Evolutionary conservation across 306 rosid species (phyloP).

Genomic region (Amphicarpaea edgeworthii): DNA sequence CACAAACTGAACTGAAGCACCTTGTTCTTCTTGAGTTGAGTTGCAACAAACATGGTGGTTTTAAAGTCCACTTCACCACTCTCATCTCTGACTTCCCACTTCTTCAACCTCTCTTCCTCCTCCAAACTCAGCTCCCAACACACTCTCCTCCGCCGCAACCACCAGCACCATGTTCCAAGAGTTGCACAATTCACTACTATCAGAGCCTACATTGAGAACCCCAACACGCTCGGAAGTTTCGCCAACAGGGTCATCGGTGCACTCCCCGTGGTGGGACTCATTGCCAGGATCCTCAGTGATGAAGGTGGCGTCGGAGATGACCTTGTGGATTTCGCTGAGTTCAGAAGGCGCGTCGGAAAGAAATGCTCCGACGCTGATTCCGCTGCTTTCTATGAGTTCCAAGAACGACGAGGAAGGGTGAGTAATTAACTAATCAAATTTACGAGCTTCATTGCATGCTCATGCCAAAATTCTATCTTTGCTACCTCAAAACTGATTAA

Average conservation of each 20-base stretch:
- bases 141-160: slow-evolving; percentile 57
- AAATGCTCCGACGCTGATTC: slow-evolving; percentile 71
- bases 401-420: slow-evolving; percentile 78
- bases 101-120: slow-evolving; percentile 16
- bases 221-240: slow-evolving; percentile 67
- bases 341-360: slow-evolving; percentile 85
- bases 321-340: slow-evolving; percentile 84
- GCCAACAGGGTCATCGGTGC: slow-evolving; percentile 84
- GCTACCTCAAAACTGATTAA: neutral
- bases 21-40: too few species aligned
- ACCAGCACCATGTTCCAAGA: slow-evolving; percentile 27
- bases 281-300: slow-evolving; percentile 78
- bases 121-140: slow-evolving; percentile 47
- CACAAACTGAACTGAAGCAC: slow-evolving; percentile 1
- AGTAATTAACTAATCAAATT: neutral
- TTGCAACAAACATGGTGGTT: slow-evolving; percentile 20
- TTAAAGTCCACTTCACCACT: slow-evolving; percentile 36
- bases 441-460: too few species aligned
- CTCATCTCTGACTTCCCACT: neutral
- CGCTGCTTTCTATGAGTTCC: slow-evolving; percentile 78
- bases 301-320: slow-evolving; percentile 96
- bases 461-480: neutral
- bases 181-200: slow-evolving; percentile 48
- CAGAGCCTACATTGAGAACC: slow-evolving; percentile 77
- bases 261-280: slow-evolving; percentile 82